Base-by-base conservation (phyloP, 2,329 filamentous ascomycete genomes). In the Waltergamsia citrina region DNA sequence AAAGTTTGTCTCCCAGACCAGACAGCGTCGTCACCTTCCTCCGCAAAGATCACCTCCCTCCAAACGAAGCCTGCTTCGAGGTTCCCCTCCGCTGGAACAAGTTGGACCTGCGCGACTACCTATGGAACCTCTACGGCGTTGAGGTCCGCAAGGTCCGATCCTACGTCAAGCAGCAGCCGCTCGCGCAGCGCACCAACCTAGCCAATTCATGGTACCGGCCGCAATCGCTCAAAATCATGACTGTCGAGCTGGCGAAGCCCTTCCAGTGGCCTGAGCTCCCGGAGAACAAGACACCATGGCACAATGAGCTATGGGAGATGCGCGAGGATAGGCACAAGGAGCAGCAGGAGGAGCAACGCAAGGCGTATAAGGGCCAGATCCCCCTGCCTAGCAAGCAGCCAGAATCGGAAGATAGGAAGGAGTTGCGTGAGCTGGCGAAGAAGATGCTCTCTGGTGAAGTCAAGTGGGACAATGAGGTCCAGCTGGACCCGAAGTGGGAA, bases 51-150 rank as follows among this genome's bases (percentile, higher is more conserved):
- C 69, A 74, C 45, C 73, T 84, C 35, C 80, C 85, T 7, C 78
- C 88, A 15, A 81, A 78, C 56, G 86, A 85, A 56, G 92, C 90
- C 42, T 81, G 79, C 49, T 98, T 98, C 74, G 71, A 81, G 50
- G 90, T 95, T 21, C 92, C 92, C 9, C 72, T 96, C 47, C 78
- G 75, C 48, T 87, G 95, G 69, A 94, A 86, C 69, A 98, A 98
- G 65, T 81, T 96, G 59, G 92, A 98, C 57, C 65, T 98, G 27
- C 85, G 87, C 58, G 88, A 95, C 65, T 98, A 96, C 66, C 80
- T 98, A 41, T 84, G 76, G 65, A 79, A 94, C 57, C 74, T 74
- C 28, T 98, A 98, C 69, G 70, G 73, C 40, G 79, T 96, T 41
- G 71, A 79, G 43, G 75, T 81, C 35, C 64, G 75, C 34, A 69